Evolutionary conservation across 106 monocot species (phyloP).

Genomic region (Phalaenopsis equestris): DNA sequence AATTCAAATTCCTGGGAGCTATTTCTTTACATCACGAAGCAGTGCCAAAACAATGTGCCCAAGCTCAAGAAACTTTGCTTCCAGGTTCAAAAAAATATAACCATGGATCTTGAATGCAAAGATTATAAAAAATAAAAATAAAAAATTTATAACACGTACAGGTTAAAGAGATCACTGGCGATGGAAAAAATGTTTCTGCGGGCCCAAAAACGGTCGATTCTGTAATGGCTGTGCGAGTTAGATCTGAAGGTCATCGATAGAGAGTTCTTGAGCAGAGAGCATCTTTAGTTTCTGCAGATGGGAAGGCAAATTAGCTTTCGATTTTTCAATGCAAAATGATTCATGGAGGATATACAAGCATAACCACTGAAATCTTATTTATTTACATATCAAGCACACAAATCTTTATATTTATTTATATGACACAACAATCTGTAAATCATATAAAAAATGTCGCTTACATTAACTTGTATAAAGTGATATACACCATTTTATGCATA

Average conservation of each 20-base stretch:
- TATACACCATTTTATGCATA: no score
- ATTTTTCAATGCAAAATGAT: no score
- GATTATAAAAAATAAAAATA: neutral
- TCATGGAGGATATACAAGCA: no score
- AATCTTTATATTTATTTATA: no score
- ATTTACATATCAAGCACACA: no score
- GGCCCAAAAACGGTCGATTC: neutral
- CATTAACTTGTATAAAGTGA: no score
- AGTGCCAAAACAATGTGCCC: neutral
- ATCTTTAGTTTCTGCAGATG: constrained; percentile 60
- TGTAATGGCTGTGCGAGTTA: constrained; percentile 10
- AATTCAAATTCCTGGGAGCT: neutral
- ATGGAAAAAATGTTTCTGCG: neutral
- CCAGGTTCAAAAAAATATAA: neutral
- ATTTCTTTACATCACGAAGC: neutral
- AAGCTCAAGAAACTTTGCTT: neutral
- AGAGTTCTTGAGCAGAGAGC: constrained; percentile 42
- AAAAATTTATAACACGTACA: neutral
- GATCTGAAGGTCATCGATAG: constrained; percentile 54
- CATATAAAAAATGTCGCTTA: no score
- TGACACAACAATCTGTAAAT: no score
- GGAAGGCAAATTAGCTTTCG: neutral
- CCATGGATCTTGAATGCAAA: neutral
- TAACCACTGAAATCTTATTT: no score
- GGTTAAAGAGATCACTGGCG: neutral